Evolutionary conservation across 2,329 filamentous ascomycete genomes (phyloP).

Genomic region (Endocalyx cinctus): DNA sequence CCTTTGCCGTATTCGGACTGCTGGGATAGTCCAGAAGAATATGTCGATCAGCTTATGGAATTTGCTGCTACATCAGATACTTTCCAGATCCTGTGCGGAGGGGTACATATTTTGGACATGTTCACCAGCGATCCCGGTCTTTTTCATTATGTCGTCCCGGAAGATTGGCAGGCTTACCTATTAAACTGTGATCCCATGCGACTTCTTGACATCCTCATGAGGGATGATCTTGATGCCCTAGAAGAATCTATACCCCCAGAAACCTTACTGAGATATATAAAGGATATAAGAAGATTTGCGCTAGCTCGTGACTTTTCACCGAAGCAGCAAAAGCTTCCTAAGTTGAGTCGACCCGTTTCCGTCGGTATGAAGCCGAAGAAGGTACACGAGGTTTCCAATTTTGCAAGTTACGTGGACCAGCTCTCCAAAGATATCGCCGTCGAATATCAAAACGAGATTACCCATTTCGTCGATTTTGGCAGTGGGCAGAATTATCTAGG

Average conservation of each 20-base stretch:
- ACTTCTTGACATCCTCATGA: constrained; percentile 75
- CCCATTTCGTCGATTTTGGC: constrained; percentile 92
- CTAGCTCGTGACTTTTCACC: constrained; percentile 58
- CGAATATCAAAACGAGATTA: constrained; percentile 57
- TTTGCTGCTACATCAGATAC: constrained; percentile 72
- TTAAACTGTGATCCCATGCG: constrained; percentile 65
- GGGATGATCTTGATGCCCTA: constrained; percentile 60
- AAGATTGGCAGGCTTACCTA: constrained; percentile 80
- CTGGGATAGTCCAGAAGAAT: constrained; percentile 69
- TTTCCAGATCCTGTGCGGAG: constrained; percentile 87
- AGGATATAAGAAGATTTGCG: constrained; percentile 63
- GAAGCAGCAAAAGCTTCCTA: constrained; percentile 41
- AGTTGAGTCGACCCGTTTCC: constrained; percentile 65
- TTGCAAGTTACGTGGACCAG: constrained; percentile 74
- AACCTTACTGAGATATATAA: constrained; percentile 68
- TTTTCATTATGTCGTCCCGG: constrained; percentile 71
- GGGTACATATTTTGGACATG: constrained; percentile 96
- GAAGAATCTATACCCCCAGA: constrained; percentile 36
- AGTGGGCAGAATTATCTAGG: constrained; percentile 97
- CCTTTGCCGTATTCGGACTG: constrained; percentile 65
- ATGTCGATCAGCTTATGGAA: constrained; percentile 70
- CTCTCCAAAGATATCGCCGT: constrained; percentile 55
- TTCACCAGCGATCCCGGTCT: constrained; percentile 81
- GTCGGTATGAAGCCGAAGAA: constrained; percentile 97
- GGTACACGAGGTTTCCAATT: constrained; percentile 85